Evolutionary conservation across 306 rosid species (phyloP), one percentile per base, ranked within the genome.

Genomic region (Vicia faba): DNA sequence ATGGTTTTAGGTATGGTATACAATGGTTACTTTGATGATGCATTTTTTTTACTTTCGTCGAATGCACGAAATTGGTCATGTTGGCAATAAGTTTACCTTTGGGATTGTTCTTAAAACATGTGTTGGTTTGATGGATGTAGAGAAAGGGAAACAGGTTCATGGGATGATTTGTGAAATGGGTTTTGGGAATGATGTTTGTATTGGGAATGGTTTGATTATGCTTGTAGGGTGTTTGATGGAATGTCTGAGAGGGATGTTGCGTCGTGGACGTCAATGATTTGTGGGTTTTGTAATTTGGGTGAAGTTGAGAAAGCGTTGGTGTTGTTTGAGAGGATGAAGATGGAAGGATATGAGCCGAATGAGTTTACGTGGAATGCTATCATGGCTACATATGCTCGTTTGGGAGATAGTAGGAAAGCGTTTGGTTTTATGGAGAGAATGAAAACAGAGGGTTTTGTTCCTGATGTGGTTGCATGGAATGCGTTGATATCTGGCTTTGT

Each of bases 331-430:
- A 74, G 85, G 79, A 86, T 88, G 96, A 80, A 72, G 57, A n/a
- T 80, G 74, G 86, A 84, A 13, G 84, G 86, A 11, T 57, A 82
- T 51, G 78, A 86, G 45, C 91, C 91, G 0, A 88, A 86, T 80
- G 79, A 82, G 16, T 88, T 85, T 75, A 84, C 96, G 6, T 88
- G 96, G 96, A 84, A 88, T 72, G 81, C 78, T 3, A 74, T 86
- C 78, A 36, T 86, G 26, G 85, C 72, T 0, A 83, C 81, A 0
- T 84, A 68, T 80, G 91, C 89, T 66, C 84, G 89, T 31, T 76
- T 70, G 10, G 72, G 80, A 15, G 85, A 86, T 68, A 68, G 66
- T 5, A 20, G 14, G 25, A 61, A 61, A 31, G 87, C 73, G 19
- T 66, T 69, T 71, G 70, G 7, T n/a, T 67, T 84, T 9, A 46